Percentiles rank a stretch among this genome's conserved stretches.
phyloP scores from a whole-genome alignment of 768 basidiomycete genomes.

The Strobilomyces confusus region DNA sequence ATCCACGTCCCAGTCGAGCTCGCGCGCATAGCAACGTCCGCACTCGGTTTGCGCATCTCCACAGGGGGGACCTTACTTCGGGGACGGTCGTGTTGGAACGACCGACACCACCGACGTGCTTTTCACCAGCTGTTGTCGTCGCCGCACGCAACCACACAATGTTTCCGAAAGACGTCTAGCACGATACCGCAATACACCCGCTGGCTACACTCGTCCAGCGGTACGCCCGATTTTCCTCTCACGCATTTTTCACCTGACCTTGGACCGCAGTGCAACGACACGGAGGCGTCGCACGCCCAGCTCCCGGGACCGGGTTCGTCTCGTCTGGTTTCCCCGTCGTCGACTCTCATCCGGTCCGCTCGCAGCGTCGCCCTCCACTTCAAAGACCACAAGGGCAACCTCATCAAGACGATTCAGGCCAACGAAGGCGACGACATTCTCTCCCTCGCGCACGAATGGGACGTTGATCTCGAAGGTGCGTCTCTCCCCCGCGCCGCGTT shows the following conservation, averaged over 20 bases:
- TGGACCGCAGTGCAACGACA: constrained; percentile 32
- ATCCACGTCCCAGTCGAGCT: constrained; percentile 9
- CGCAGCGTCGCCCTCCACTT: constrained; percentile 84
- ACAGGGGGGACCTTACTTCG: not conserved
- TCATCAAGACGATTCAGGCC: constrained; percentile 85
- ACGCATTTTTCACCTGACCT: not conserved
- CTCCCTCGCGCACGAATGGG: constrained; percentile 89
- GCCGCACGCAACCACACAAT: not conserved
- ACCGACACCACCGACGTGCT: not conserved
- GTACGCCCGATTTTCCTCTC: constrained; percentile 5
- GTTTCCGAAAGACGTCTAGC: not conserved
- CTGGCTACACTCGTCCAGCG: constrained; percentile 15
- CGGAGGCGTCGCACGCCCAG: constrained; percentile 41
- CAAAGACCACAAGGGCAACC: constrained; percentile 79
- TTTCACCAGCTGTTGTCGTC: constrained; percentile 11
- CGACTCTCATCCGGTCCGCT: not conserved
- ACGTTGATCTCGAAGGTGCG: constrained; percentile 92
- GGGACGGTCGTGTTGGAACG: not conserved
- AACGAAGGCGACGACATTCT: constrained; percentile 94
- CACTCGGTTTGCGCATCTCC: constrained; percentile 7
- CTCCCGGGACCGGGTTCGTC: constrained; percentile 46
- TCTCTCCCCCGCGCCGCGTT: not conserved
- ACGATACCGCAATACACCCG: not conserved
- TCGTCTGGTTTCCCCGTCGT: not conserved
- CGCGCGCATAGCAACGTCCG: constrained; percentile 10